Percentiles rank a stretch among this genome's conserved stretches.
Evolutionary conservation across 2,329 filamentous ascomycete genomes (phyloP).

Genomic region (Colletotrichum camelliae): DNA sequence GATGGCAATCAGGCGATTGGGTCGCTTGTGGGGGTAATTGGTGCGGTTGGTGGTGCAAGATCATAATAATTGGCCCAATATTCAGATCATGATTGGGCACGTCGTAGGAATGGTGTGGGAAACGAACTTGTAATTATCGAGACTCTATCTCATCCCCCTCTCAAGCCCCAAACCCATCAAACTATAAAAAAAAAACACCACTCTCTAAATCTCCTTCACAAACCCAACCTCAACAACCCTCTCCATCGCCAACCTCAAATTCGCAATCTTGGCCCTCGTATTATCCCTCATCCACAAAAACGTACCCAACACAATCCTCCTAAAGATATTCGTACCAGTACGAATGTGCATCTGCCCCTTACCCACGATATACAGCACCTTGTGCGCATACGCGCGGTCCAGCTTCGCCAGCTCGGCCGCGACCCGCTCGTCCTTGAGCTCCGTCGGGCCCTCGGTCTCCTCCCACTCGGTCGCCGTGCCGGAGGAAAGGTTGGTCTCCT

Average conservation of each 20-base stretch:
- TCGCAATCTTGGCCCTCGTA: slow-evolving; percentile 69
- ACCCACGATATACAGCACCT: slow-evolving; percentile 63
- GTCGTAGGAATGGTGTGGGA: too few species aligned
- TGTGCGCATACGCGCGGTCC: slow-evolving; percentile 47
- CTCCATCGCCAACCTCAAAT: slow-evolving; percentile 63
- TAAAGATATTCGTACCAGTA: slow-evolving; percentile 42
- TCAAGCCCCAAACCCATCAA: neutral
- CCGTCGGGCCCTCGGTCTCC: slow-evolving; percentile 11
- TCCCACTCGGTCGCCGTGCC: neutral
- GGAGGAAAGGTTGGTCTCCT: neutral
- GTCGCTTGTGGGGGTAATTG: too few species aligned
- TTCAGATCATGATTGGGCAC: too few species aligned
- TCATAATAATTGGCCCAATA: too few species aligned
- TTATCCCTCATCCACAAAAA: slow-evolving; percentile 73
- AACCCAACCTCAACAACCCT: slow-evolving; percentile 72
- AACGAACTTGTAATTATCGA: neutral
- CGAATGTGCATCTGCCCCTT: slow-evolving; percentile 65
- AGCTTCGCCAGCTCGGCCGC: slow-evolving; percentile 49
- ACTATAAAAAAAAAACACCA: neutral
- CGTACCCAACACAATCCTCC: slow-evolving; percentile 52
- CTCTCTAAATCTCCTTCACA: slow-evolving; percentile 65
- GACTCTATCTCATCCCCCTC: neutral
- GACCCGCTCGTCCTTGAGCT: slow-evolving; percentile 27
- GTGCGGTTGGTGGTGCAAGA: too few species aligned
- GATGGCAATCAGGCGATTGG: too few species aligned